Conservation (phyloP, 2,329 filamentous ascomycete genomes). For the Chaetomiaceae sp. region DNA sequence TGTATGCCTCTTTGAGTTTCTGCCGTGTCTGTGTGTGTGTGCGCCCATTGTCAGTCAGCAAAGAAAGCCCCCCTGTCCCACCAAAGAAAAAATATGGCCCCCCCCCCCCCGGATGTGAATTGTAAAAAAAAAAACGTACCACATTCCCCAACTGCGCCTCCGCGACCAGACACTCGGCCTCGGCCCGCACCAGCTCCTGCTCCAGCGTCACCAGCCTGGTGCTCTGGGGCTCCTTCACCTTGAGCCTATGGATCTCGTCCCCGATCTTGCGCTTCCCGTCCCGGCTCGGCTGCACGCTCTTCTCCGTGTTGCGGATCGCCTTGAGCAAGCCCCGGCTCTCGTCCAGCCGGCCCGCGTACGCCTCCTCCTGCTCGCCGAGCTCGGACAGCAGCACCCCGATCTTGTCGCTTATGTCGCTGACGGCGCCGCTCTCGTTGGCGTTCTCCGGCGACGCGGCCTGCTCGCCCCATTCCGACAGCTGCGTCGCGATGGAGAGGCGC, state of each 20-base stretch:
- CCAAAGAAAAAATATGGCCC: too few species aligned
- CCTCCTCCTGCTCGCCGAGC: constrained; percentile 89
- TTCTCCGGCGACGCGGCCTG: too few species aligned
- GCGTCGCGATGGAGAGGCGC: constrained; percentile 76
- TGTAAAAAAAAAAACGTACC: constrained; percentile 50
- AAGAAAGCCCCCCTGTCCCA: too few species aligned
- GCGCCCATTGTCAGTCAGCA: constrained; percentile 6
- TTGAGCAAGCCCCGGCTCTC: constrained; percentile 80
- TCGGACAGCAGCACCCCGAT: constrained; percentile 87
- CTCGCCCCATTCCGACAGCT: constrained; percentile 96
- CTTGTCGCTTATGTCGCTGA: constrained; percentile 93
- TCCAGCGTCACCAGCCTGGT: constrained; percentile 78
- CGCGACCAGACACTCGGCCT: constrained; percentile 92
- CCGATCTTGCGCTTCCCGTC: constrained; percentile 83
- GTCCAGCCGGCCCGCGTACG: constrained; percentile 81
- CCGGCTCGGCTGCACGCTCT: constrained; percentile 86
- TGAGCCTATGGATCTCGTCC: constrained; percentile 88
- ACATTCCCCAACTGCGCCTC: constrained; percentile 96
- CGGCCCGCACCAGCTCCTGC: constrained; percentile 92
- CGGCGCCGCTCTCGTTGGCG: constrained; percentile 67
- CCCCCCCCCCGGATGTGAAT: too few species aligned
- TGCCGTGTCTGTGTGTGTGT: constrained; percentile 66
- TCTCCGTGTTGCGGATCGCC: constrained; percentile 91
- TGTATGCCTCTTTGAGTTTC: constrained; percentile 94
- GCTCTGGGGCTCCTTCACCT: constrained; percentile 86